Evolutionary conservation across 805 yeast genomes (phyloP), one percentile per base, ranked within the genome.

Genomic region (Cyberlindnera mississippiensis): DNA sequence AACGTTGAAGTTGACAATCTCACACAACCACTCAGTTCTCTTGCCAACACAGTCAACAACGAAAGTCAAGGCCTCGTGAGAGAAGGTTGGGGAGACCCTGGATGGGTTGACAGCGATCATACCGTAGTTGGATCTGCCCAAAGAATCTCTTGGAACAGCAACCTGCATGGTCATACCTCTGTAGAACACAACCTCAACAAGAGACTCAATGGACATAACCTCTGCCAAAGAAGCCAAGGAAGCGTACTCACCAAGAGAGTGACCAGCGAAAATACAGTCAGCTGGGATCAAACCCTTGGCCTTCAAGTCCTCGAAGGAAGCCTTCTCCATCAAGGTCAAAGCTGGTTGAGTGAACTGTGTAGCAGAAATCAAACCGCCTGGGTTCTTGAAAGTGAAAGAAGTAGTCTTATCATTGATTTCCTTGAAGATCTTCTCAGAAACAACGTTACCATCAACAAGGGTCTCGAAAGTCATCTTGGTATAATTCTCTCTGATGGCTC

Each of bases 111-210:
- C 90, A 40, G 99, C 99, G 73, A 88, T 79, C 99, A 93, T 93
- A 75, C 98, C 98, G 62, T 93, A 93, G 75, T 93, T 93, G 45
- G 99, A 93, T 71, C 98, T 85, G 37, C 99, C 99, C 38, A 69
- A 63, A 42, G 81, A 78, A 68, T 93, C 99, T 73, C 99, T 85
- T 63, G 98, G 98, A 53, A 93, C 99, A 36, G 99, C 99, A 52
- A 93, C 99, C 74, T 93, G 99, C 99, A 93, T 93, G 37, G 99
- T 95, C 98, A 93, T 93, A 78, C 99, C 99, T 75, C 99, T 84
- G 78, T 93, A 95, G 78, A 93, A 93, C 41, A 91, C 98, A 66
- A 91, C 95, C 66, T 91, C 98, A 49, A 91, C 97, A 55, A 91
- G 75, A 6, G 95, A 85, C 72, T 93, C 99, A 57, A 93, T 89